Evolutionary conservation across 192 early-diverging fungal species (phyloP).

Genomic region (Backusella psychrophila): DNA sequence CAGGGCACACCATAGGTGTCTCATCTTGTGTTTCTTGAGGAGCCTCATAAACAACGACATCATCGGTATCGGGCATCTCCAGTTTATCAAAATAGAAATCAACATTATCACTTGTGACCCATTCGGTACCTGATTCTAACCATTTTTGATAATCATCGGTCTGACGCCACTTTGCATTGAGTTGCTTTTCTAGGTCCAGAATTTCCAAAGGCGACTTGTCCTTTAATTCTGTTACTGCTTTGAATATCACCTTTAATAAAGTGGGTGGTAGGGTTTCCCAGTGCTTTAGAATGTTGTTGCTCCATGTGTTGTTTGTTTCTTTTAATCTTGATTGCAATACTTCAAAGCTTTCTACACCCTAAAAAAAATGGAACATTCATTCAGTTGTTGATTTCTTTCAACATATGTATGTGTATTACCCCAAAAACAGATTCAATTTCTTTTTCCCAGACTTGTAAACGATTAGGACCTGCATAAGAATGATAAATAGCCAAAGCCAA

Average conservation of each 20-base stretch:
- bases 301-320: conserved; percentile 40
- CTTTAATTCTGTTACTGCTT: not conserved
- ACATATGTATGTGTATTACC: conserved; percentile 10
- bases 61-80: not conserved
- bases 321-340: conserved; percentile 32
- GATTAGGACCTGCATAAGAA: conserved; percentile 48
- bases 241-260: conserved; percentile 21
- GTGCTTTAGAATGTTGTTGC: conserved; percentile 37
- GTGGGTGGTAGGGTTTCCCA: conserved; percentile 34
- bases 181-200: conserved; percentile 2
- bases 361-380: not conserved
- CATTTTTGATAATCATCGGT: conserved; percentile 14
- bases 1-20: not conserved
- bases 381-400: not conserved
- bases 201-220: not conserved
- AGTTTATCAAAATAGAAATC: not conserved
- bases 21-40: not conserved
- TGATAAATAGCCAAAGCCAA: conserved; percentile 40
- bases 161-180: conserved; percentile 19
- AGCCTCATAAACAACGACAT: not conserved
- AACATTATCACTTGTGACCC: not conserved
- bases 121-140: not conserved
- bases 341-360: conserved; percentile 30
- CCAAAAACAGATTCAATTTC: conserved; percentile 46
- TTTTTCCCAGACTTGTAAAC: conserved; percentile 45